Evolutionary conservation across 176 grass and related monocot species (phyloP).

Genomic region (Avena eriantha): DNA sequence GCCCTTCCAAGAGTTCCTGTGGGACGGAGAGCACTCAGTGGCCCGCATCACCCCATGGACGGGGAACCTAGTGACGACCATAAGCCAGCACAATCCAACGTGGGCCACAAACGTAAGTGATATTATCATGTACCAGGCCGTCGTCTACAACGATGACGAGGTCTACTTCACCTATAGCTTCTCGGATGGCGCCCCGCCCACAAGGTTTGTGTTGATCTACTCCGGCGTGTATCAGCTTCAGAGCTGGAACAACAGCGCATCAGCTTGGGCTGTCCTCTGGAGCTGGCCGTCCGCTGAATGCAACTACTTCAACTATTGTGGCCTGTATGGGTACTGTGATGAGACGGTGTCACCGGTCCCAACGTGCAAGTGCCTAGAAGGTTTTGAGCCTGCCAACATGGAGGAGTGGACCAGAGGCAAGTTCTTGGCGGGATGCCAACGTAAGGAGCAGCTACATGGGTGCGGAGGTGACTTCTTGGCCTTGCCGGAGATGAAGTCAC

Average conservation of each 20-base stretch:
- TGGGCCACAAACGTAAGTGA: no score
- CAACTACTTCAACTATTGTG: conserved; percentile 40
- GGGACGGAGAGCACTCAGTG: not conserved
- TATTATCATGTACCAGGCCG: not conserved
- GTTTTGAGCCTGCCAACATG: conserved; percentile 25
- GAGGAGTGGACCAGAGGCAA: conserved; percentile 22
- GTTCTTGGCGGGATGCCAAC: conserved; percentile 20
- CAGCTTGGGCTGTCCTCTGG: not conserved
- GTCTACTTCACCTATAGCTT: not conserved
- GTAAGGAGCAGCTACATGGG: not conserved
- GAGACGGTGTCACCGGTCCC: not conserved
- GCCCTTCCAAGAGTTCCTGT: not conserved
- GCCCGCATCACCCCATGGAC: conserved; percentile 46
- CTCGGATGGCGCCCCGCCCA: not conserved
- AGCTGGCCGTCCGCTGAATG: not conserved
- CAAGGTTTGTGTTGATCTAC: conserved; percentile 11
- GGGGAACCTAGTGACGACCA: not conserved
- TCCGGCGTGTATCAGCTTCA: conserved; percentile 17
- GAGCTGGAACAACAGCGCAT: conserved; percentile 10
- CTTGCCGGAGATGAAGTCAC: not conserved
- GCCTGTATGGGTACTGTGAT: conserved; percentile 52
- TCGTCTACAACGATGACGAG: not conserved
- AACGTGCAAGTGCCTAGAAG: conserved; percentile 52
- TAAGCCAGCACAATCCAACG: not conserved
- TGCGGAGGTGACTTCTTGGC: conserved; percentile 33